These are phyloP conservation scores for Anisodus tanguticus DNA, from an alignment of 257 asterid species.

Conservation along the genomic window DNA sequence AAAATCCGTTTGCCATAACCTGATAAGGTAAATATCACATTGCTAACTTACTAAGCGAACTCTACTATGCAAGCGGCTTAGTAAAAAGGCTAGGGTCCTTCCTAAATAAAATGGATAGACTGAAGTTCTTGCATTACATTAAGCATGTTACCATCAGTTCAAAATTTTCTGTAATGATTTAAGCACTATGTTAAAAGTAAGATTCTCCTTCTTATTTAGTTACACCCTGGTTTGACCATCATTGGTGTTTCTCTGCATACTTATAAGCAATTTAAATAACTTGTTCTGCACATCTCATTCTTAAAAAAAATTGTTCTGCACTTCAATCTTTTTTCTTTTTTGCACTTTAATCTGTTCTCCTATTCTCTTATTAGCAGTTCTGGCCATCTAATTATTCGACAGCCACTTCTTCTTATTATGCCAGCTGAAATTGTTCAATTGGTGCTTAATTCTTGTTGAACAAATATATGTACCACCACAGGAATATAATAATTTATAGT, in stretches of 20 bases:
- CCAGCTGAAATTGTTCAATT: neutral
- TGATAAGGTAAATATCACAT: neutral
- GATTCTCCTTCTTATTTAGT: neutral
- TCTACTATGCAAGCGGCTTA: neutral
- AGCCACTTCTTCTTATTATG: neutral
- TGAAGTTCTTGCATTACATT: neutral
- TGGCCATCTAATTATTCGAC: neutral
- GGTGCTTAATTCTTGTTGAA: constrained; percentile 1
- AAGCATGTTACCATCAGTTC: neutral
- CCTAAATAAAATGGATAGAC: neutral
- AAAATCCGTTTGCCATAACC: neutral
- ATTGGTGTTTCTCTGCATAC: neutral
- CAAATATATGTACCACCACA: neutral
- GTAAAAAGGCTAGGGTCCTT: neutral
- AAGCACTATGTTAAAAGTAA: neutral
- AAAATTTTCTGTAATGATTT: constrained; percentile 10
- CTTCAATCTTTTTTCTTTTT: neutral
- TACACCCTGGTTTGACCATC: neutral
- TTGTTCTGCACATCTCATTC: neutral
- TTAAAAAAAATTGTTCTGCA: neutral
- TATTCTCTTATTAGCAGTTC: neutral
- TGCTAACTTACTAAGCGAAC: neutral
- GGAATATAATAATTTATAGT: neutral
- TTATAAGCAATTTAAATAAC: neutral
- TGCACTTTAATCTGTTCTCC: neutral